phyloP scores from a whole-genome alignment of 257 asterid species.

The Capsicum chinense region DNA sequence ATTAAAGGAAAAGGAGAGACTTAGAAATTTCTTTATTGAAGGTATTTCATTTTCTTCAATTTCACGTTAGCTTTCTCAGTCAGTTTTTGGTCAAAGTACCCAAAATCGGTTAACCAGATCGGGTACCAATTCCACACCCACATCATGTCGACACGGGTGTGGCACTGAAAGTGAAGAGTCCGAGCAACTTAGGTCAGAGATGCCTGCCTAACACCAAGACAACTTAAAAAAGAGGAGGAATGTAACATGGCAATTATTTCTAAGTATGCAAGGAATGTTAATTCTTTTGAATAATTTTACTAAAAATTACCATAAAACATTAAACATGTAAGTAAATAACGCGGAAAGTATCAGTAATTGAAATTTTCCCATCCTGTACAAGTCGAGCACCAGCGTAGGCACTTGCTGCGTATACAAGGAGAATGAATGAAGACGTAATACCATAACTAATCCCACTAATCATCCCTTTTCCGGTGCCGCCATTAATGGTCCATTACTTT shows the following conservation, averaged over 20 bases:
- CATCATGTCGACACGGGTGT: too few relatives aligned
- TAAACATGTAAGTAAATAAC: conserved; percentile 27
- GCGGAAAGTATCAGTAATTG: conserved; percentile 53
- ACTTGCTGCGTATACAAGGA: conserved; percentile 53
- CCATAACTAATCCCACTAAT: conserved; percentile 57
- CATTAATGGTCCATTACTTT: conserved; percentile 50
- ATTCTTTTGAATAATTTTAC: not conserved
- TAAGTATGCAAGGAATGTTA: not conserved
- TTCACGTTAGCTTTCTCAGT: too few relatives aligned
- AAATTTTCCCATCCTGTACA: conserved; percentile 50
- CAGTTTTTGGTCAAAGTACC: too few relatives aligned
- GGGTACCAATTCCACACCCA: too few relatives aligned
- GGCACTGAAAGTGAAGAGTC: too few relatives aligned
- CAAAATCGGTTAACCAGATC: too few relatives aligned
- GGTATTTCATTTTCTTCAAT: too few relatives aligned
- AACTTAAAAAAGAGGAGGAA: not conserved
- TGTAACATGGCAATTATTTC: not conserved
- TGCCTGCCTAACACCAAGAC: not conserved
- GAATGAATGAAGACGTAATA: conserved; percentile 49
- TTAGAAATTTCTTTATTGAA: too few relatives aligned
- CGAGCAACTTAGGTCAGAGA: not conserved
- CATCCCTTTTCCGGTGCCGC: conserved; percentile 50
- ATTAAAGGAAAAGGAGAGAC: too few relatives aligned
- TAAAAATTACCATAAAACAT: too few relatives aligned
- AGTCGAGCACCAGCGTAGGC: conserved; percentile 69